Evolutionary conservation across 306 rosid genomes (phyloP), one percentile per base, ranked within the genome.

Genomic region (Fragaria vesca): DNA sequence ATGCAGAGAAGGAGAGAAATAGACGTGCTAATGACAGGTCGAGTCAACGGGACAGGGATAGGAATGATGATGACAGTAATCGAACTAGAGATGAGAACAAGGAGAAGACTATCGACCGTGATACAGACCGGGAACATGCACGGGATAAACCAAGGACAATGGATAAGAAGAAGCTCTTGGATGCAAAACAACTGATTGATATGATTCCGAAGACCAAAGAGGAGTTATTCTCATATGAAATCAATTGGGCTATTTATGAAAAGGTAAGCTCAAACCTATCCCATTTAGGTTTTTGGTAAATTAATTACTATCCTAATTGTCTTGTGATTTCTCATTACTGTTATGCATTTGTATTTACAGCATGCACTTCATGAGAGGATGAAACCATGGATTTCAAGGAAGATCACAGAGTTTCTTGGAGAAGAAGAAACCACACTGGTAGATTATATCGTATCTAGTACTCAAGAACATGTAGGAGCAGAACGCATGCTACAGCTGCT

Each of bases 321-420:
- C 68, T 42, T 10, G 2, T 34, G 17, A 8, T 70, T 62, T 45
- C 26, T 24, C 11, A 13, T 73, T 47, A 72, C 36, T 6, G 0
- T 76, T 66, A 36, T 43, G 40, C 66, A 18, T 48, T 42, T 75
- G 46, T 73, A 83, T 78, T 38, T 76, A 58, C 92, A 96, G 99
- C 94, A 96, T 77, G 86, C 88, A 50, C 83, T 96, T 70, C 99
- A 96, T 54, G 97, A 96, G 72, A 85, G 99, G 77, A 91, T 96
- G 99, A 88, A 97, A 76, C 99, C 99, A 0, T 96, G 99, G 99
- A 93, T 96, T 77, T 91, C 98, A 17, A 96, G 93, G 86, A 96
- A 96, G 88, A 93, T 96, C 66, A 83, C 91, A 0, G 99, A 93
- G 83, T 96, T 96, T 69, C 82, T 96, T 73, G 99, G 99, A 66